Percentiles rank a stretch among this genome's conserved stretches.
Conservation (phyloP, 495 filamentous ascomycete genomes). For the Aspergillus biplanus region DNA sequence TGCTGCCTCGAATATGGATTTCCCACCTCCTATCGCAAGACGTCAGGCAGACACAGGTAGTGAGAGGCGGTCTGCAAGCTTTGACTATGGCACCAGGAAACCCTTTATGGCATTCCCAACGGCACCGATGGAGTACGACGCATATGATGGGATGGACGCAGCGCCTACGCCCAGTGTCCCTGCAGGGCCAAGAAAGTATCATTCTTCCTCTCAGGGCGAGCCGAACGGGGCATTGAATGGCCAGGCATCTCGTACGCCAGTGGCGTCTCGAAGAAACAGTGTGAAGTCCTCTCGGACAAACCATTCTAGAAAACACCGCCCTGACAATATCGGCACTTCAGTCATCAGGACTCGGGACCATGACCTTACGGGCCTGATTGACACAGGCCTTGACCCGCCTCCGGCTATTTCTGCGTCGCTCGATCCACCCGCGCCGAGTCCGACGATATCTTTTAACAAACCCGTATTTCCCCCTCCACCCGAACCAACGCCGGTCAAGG, state of each 20-base stretch:
- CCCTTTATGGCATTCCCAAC: conserved; percentile 37
- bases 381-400: conserved; percentile 39
- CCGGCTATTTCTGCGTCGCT: conserved; percentile 37
- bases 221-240: conserved; percentile 46
- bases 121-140: conserved; percentile 27
- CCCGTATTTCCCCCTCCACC: conserved; percentile 39
- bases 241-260: conserved; percentile 27
- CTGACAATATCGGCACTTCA: conserved; percentile 46
- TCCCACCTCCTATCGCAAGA: conserved; percentile 47
- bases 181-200: conserved; percentile 66
- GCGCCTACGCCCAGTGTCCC: conserved; percentile 89
- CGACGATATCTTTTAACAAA: conserved; percentile 58
- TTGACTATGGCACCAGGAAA: conserved; percentile 63
- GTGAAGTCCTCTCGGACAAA: conserved; percentile 63
- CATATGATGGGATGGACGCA: conserved; percentile 71
- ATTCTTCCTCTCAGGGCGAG: conserved; percentile 27
- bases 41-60: conserved; percentile 60
- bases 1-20: conserved; percentile 69
- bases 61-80: conserved; percentile 73
- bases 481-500: conserved; percentile 52
- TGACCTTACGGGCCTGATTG: conserved; percentile 30
- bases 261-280: conserved; percentile 59
- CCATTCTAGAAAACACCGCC: conserved; percentile 33
- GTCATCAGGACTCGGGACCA: conserved; percentile 37
- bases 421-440: conserved; percentile 52